Conservation (phyloP, 2,329 filamentous ascomycete genomes). For the Dryadomyces quercus-mongolicae region DNA sequence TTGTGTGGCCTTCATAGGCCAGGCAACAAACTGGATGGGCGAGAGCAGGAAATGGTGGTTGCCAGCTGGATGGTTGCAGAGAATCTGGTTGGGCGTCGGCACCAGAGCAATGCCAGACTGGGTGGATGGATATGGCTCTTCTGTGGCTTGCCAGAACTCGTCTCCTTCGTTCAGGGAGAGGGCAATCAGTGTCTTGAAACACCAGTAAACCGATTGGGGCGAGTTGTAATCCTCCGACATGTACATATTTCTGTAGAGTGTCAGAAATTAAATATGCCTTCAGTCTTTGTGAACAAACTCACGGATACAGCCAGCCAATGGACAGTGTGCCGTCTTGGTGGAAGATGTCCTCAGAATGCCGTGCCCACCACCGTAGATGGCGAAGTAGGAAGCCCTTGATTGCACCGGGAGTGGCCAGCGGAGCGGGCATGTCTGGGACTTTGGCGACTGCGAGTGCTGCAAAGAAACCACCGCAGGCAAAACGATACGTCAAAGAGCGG, state of each 20-base stretch:
- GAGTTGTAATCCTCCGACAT: slow-evolving; percentile 46
- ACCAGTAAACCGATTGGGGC: slow-evolving; percentile 43
- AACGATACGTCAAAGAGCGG: slow-evolving; percentile 31
- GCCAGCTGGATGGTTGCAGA: slow-evolving; percentile 19
- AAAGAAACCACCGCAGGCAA: slow-evolving; percentile 30
- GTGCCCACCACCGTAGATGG: slow-evolving; percentile 30
- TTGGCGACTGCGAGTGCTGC: slow-evolving; percentile 25
- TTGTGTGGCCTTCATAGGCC: slow-evolving; percentile 21
- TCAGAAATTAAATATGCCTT: background rate
- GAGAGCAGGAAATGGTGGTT: slow-evolving; percentile 26
- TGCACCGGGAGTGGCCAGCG: slow-evolving; percentile 21
- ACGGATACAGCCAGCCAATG: slow-evolving; percentile 22
- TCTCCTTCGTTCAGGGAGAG: slow-evolving; percentile 23
- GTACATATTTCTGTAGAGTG: slow-evolving; percentile 31
- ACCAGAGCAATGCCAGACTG: background rate
- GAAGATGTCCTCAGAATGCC: slow-evolving; percentile 23
- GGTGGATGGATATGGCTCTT: slow-evolving; percentile 20
- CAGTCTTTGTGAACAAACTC: background rate
- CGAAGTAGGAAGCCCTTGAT: slow-evolving; percentile 30
- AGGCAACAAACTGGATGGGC: slow-evolving; percentile 20
- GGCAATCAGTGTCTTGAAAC: slow-evolving; percentile 34
- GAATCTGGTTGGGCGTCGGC: slow-evolving; percentile 24
- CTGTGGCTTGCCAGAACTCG: slow-evolving; percentile 31
- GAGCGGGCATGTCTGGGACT: slow-evolving; percentile 19
- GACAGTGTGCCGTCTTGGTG: slow-evolving; percentile 29